Evolutionary conservation across 2,329 filamentous ascomycete genomes (phyloP), one percentile per base, ranked within the genome.

Genomic region (Ophiostoma montium): DNA sequence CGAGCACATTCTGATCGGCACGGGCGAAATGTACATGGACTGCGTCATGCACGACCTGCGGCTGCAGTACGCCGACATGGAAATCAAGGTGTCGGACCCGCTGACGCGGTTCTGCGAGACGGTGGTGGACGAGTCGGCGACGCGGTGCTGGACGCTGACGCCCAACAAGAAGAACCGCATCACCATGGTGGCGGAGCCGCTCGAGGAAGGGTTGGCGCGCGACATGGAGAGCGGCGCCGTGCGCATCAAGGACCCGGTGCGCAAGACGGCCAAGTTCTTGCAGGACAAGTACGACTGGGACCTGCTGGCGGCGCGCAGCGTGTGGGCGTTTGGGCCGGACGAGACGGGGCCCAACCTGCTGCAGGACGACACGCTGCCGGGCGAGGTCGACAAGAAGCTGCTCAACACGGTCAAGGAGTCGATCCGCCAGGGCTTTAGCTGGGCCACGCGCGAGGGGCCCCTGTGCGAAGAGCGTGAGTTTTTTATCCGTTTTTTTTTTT

Each of bases 151-250:
- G 63, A 90, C 92, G 19, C 80, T 95, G 57, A 96, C 92, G 2
- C 92, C 92, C 2, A 98, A 98, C 70, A 98, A 98, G 70, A 95
- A 95, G 71, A 98, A 98, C 70, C 95, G 94, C 65, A 84, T 98
- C 59, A 96, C 92, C 33, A 95, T 98, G 86, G 85, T 96, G 50
- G 92, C 92, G 3, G 92, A 98, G 64, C 90, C 92, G 32, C 70
- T 98, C 13, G 92, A 98, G 57, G 85, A 94, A 58, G 92, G 92
- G 15, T 94, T 98, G 54, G 87, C 90, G 5, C 82, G 86, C 59
- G 92, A 98, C 59, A 96, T 98, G 55, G 92, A 98, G 68, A 80
- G 78, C 44, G 89, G 90, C 23, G 82, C 78, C 49, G 89, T 98
- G 58, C 88, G 78, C 60, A 95, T 98, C 67, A 86, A 84, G 55